Evolutionary conservation across 2,329 filamentous ascomycete species (phyloP), one percentile per base, ranked within the genome.

Genomic region (Alternaria triticina): DNA sequence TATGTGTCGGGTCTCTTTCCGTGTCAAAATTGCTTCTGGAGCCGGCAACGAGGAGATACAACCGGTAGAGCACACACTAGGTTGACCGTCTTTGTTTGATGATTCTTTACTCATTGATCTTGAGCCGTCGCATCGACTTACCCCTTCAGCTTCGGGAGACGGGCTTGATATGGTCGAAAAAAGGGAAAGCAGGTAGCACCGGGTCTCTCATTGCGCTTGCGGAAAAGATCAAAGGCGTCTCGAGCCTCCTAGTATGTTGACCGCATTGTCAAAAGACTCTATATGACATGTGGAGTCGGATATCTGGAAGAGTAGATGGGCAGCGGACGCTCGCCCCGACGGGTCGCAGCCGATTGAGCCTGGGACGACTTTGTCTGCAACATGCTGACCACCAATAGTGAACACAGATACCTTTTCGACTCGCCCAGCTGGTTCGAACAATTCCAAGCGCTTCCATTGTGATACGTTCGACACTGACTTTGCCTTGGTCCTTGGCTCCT

Each of bases 271-370:
- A 11, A 23, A 50, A 22, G 44, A 49, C 6, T 50, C 27, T 20
- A 20, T 22, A 10, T 15, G 67, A 30, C 79, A 82, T 56, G 70
- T 82, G 7, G 62, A 69, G 22, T 66, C 83, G n/a, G 72, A 79
- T 36, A 80, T 79, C 5, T 82, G 81, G 81, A 80, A 83, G 62
- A 81, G 82, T 58, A 71, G 78, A 11, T 83, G 82, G 81, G 78
- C 81, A 55, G 70, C 80, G 10, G 71, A 77, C 1, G 81, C 76
- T 6, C 65, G 70, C 12, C 81, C 78, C 57, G 68, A 77, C 33
- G 72, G 70, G 8, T 69, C 74, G 13, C 74, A 71, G 28, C 65
- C 82, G 27, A 59, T 68, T 3, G 81, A 83, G 62, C 76, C 81
- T 12, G 82, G 79, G 55, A 81, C 83, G 81, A 83, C 65, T 83